A percentile compares a stretch with the other conserved stretches of the same genome.
Evolutionary conservation across 2,329 filamentous ascomycete genomes (phyloP).

Genomic region (Biscogniauxia sp.): DNA sequence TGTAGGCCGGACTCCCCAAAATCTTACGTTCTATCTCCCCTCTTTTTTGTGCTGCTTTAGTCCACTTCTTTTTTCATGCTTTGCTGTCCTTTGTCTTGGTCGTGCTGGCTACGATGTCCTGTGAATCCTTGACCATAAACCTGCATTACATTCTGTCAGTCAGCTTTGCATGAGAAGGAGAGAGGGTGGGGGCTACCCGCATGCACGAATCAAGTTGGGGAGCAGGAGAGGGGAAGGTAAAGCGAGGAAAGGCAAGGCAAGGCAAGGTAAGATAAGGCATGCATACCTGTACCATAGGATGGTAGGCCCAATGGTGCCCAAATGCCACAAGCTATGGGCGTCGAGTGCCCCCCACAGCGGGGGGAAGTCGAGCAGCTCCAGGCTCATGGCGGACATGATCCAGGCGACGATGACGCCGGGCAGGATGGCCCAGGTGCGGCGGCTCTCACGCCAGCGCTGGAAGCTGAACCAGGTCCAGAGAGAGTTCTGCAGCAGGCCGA

Average conservation of each 20-base stretch:
- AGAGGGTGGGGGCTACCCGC: too few species aligned
- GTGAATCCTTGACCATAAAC: conserved; percentile 81
- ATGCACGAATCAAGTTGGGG: too few species aligned
- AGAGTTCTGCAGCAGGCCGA: conserved; percentile 75
- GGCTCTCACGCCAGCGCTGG: conserved; percentile 67
- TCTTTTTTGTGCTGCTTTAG: background rate
- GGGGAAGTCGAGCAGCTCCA: conserved; percentile 92
- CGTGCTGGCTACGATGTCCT: conserved; percentile 71
- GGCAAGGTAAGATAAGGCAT: background rate
- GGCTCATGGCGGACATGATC: conserved; percentile 89
- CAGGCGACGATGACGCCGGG: conserved; percentile 88
- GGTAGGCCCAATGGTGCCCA: conserved; percentile 85
- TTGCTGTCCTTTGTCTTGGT: conserved; percentile 60
- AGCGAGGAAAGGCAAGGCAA: conserved; percentile 8
- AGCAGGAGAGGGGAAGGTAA: background rate
- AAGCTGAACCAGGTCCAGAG: conserved; percentile 87
- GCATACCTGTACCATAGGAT: conserved; percentile 92
- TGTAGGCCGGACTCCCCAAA: background rate
- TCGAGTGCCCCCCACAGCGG: conserved; percentile 80
- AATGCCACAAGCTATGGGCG: conserved; percentile 93
- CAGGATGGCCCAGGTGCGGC: conserved; percentile 79
- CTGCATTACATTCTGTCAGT: conserved; percentile 45
- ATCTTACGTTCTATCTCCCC: background rate
- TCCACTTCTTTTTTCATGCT: conserved; percentile 42
- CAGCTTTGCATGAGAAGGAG: background rate